These are phyloP conservation scores for Fusarium multiceps DNA, from an alignment of 2,329 filamentous ascomycete species.

Conservation along the genomic window DNA sequence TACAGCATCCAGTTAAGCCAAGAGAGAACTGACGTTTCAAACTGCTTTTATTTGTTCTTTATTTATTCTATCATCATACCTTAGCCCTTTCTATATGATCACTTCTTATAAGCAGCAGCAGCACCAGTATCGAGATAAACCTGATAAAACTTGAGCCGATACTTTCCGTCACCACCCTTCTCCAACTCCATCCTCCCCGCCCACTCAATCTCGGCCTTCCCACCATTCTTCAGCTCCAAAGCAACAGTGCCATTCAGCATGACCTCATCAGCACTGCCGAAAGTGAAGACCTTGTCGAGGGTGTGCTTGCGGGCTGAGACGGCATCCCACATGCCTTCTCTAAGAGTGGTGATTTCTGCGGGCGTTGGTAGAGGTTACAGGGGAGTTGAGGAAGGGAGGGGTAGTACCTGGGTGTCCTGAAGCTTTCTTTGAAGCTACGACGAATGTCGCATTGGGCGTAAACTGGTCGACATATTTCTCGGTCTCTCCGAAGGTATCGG, in stretches of 20 bases:
- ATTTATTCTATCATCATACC: too few relatives aligned
- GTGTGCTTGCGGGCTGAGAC: conserved; percentile 34
- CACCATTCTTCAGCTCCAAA: conserved; percentile 32
- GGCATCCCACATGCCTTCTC: conserved; percentile 37
- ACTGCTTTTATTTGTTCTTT: too few relatives aligned
- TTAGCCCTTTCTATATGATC: background rate
- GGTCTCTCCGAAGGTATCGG: conserved; percentile 33
- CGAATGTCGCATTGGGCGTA: conserved; percentile 26
- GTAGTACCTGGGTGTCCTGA: conserved; percentile 18
- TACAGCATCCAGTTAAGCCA: too few relatives aligned
- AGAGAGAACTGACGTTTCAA: too few relatives aligned
- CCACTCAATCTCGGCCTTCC: conserved; percentile 34
- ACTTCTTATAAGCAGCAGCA: conserved; percentile 31
- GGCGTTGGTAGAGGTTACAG: too few relatives aligned
- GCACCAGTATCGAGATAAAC: conserved; percentile 36
- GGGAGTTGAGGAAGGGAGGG: too few relatives aligned
- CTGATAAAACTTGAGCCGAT: conserved; percentile 36
- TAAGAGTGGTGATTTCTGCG: conserved; percentile 27
- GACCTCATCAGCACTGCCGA: conserved; percentile 27
- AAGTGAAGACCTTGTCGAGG: conserved; percentile 25
- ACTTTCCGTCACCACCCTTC: conserved; percentile 23
- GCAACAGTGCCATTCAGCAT: conserved; percentile 35
- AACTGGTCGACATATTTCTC: conserved; percentile 32
- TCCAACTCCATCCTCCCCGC: conserved; percentile 25
- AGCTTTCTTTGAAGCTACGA: conserved; percentile 29